Conservation (phyloP, 371 early-diverging fungal genomes). For the Thermomucor indicae-seudaticae region DNA sequence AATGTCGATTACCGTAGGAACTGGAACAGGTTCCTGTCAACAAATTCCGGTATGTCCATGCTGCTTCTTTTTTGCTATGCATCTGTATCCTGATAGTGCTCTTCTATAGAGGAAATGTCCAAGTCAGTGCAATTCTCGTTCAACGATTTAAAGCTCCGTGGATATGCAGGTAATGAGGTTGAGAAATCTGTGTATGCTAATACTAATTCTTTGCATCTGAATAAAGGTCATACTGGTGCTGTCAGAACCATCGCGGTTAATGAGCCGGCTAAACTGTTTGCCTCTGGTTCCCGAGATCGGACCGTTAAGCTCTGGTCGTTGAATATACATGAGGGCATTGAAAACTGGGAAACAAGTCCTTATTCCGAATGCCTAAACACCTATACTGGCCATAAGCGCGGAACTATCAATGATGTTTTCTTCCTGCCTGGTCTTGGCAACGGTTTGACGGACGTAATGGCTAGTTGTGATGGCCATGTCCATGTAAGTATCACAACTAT, state of each 20-base stretch:
- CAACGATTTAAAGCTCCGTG: slow-evolving; percentile 60
- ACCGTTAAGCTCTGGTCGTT: slow-evolving; percentile 70
- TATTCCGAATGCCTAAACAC: slow-evolving; percentile 56
- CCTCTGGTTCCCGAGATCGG: slow-evolving; percentile 63
- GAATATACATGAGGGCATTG: slow-evolving; percentile 59
- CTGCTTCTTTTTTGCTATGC: not conserved
- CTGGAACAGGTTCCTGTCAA: slow-evolving; percentile 65
- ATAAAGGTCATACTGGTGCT: slow-evolving; percentile 46
- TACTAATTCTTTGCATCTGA: not conserved
- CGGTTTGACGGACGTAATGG: slow-evolving; percentile 51
- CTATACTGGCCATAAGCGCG: slow-evolving; percentile 58
- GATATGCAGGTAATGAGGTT: slow-evolving; percentile 47
- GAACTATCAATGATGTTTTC: slow-evolving; percentile 48
- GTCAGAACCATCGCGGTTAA: slow-evolving; percentile 52
- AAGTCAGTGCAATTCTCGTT: slow-evolving; percentile 68
- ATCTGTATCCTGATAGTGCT: not conserved
- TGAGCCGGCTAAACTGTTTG: slow-evolving; percentile 55
- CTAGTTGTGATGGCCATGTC: slow-evolving; percentile 64
- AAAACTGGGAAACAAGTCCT: slow-evolving; percentile 50
- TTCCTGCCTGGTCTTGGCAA: slow-evolving; percentile 50
- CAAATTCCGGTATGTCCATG: slow-evolving; percentile 44
- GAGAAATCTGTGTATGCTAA: not conserved
- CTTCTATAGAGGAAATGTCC: slow-evolving; percentile 58
- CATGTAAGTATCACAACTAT: slow-evolving; percentile 39
- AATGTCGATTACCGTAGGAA: slow-evolving; percentile 32